phyloP scores from a whole-genome alignment of 2,329 filamentous ascomycete species.

The Rhynchosporium agropyri region DNA sequence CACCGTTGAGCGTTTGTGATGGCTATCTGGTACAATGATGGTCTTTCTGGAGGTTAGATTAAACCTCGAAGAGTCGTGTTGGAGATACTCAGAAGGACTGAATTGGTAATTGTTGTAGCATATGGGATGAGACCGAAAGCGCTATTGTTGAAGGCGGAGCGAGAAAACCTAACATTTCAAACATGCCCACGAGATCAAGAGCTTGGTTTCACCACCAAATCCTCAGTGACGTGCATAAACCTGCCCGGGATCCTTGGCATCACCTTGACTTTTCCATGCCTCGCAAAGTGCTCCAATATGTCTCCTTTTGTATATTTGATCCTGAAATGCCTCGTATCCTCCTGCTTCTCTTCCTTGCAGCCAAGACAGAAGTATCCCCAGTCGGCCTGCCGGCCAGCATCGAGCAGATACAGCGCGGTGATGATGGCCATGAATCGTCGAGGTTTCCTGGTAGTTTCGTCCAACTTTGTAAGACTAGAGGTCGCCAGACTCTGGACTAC shows the following conservation, averaged over 20 bases:
- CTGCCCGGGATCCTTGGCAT: neutral
- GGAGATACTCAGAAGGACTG: no score
- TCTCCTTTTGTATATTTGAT: slow-evolving; percentile 1
- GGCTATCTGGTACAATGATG: no score
- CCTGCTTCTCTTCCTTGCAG: neutral
- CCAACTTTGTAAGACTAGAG: neutral
- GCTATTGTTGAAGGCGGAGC: neutral
- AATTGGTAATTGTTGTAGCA: no score
- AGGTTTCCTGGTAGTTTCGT: neutral
- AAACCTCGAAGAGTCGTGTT: no score
- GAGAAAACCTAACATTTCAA: neutral
- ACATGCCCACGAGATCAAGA: neutral
- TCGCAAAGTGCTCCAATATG: neutral
- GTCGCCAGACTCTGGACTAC: neutral
- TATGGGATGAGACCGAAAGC: no score
- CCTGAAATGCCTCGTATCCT: neutral
- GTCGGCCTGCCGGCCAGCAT: neutral
- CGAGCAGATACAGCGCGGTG: neutral
- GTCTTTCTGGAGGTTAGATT: no score
- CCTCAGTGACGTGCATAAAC: neutral
- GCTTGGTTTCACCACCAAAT: neutral
- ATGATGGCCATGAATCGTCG: neutral
- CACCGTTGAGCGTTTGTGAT: neutral
- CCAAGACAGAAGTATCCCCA: slow-evolving; percentile 4
- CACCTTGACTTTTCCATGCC: neutral